Evolutionary conservation across 164 flowering plant genomes (phyloP), one percentile per base, ranked within the genome.

Genomic region (Berberis thunbergii): DNA sequence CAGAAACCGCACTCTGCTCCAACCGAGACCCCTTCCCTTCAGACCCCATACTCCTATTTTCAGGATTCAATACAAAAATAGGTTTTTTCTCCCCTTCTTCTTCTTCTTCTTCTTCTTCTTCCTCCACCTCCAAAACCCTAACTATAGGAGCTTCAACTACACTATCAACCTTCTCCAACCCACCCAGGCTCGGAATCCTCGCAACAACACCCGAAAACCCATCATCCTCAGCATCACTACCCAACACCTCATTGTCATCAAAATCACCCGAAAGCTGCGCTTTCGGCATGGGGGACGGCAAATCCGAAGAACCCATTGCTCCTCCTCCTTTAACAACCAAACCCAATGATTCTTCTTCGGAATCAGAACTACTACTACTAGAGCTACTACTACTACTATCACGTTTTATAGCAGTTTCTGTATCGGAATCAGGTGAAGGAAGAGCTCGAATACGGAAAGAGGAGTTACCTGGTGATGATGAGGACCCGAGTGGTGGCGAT

Each of bases 401-500:
- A 52, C 13, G 4, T 3, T 10, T 3, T 52, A 7, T 57, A 52
- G 54, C 54, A 52, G 54, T 6, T 57, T 57, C 60, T 40, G 41
- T 6, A 41, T 57, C 60, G 41, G 44, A 57, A 57, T 57, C 60
- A 57, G 12, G 7, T 4, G 60, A 57, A 40, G 41, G 26, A 7
- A 45, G 60, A 6, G 60, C 60, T 57, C 60, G 40, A 8, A 57
- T 57, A 10, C 11, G 12, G 41, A 57, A 1, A 56, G 10, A 9
- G n/a, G 57, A 54, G 13, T 57, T 57, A 57, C 60, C 60, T 57
- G 60, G 6, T 57, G 58, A 55, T 26, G 26, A 26, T 26, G 26
- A 26, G 26, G 26, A 26, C 26, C 26, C 26, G 0, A 26, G 26
- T 26, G 26, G 26, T 26, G 26, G 26, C 26, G 26, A 26, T 6